Base-by-base conservation (phyloP, 495 filamentous ascomycete species). In the Aspergillus conjunctus region DNA sequence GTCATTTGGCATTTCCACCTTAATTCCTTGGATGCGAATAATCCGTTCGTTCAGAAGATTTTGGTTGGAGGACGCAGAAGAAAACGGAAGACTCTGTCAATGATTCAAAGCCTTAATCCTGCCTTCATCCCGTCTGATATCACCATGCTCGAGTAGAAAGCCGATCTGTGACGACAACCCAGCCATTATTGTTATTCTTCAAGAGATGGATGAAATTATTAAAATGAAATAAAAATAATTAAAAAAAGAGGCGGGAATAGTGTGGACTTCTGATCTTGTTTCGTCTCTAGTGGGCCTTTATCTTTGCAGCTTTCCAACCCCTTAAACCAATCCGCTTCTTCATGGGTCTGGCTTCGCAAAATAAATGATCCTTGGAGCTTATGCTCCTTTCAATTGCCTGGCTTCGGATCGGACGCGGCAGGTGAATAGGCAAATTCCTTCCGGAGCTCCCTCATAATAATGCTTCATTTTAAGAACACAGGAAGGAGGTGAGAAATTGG, bases 1-100 rank as follows among this genome's bases (percentile, higher is more conserved):
- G 72, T 75, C 74, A 74, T 67, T 71, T 71, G 61, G 63, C 64
- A 61, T 58, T 64, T 65, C 54, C 59, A 31, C 37, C 21, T 30
- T 21, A 48, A 31, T 53, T 31, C 58, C 54, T 54, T 37, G 44
- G 53, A 56, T 46, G 48, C 54, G 11, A 52, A 58, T 21, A 41
- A 32, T 20, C 37, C 51, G 32, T 26, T 44, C 15, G 21, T 34
- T 45, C n/a, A 45, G 44, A 21, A 14, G n/a, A 10, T 18, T 11
- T n/a, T 30, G 53, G 2, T 49, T 39, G 14, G 6, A 30, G n/a
- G 9, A 52, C 26, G 5, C 2, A 26, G 26, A 5, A 26, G 26
- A 26, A 26, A 26, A 26, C 26, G 26, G 26, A 5, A 26, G 2
- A 26, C 26, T 5, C 2, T 43, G 39, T 43, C 39, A 43, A 43